Evolutionary conservation across 2,329 filamentous ascomycete genomes (phyloP), one percentile per base, ranked within the genome.

Genomic region (Calonectria multiphialidica): DNA sequence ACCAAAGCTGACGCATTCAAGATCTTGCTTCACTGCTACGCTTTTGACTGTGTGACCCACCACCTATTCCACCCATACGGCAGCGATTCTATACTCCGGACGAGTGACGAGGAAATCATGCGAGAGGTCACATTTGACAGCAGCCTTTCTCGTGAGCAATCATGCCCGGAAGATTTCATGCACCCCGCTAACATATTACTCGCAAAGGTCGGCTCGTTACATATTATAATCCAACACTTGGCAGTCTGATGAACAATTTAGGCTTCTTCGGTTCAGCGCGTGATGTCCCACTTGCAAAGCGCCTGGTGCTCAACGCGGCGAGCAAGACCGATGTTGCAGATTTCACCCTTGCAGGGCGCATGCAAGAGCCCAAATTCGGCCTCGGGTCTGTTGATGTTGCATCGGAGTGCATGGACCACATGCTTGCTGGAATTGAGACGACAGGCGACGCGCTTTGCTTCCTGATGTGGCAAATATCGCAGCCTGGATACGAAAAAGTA

Each of bases 351-450:
- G 72, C 68, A 1, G 69, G 68, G 12, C 74, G 74, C 2, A 63
- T 76, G 69, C 66, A 62, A 10, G 68, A 74, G 4, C 61, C 61
- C 3, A 74, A 76, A n/a, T 70, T 74, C 2, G 45, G 64, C 1
- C 57, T 76, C 53, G 66, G 63, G 0, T 45, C 23, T 2, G 18
- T 70, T 13, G 68, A 66, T 16, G 70, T 76, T 25, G 75, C 75
- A 0, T 74, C 75, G 1, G 75, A 77, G 45, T 77, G 75, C 2
- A 68, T 74, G 65, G 75, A 77, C 23, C 75, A 77, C 23, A 77
- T 71, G 35, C 49, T 69, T 1, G 75, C 75, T 0, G 75, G 75
- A 1, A 77, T 77, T 6, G 75, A 77, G 45, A 77, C 75, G 2
- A 77, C 75, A 1, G 75, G 75, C 5, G 75, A 77, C 33, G 67